Evolutionary conservation across 306 rosid genomes (phyloP), one percentile per base, ranked within the genome.

Genomic region (Cicer pinnatifidum): DNA sequence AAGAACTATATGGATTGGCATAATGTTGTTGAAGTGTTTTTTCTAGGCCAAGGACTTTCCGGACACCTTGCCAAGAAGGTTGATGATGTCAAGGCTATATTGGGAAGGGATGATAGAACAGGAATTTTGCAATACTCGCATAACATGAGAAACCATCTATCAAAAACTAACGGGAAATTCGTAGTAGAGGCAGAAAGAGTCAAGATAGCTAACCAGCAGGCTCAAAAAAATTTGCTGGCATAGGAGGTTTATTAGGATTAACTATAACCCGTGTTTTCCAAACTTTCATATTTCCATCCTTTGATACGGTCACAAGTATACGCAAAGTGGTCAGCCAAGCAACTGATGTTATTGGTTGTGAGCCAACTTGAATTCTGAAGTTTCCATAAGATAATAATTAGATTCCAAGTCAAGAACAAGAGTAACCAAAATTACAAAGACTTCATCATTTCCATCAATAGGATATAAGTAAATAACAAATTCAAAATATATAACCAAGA

Each of bases 351-450:
- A 95, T 83, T 76, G 99, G 97, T 76, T 95, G 99, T 74, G 95
- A 88, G 61, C 99, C 92, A 82, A 90, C 99, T 85, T 95, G 99
- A 20, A 71, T 95, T 78, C 99, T 95, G 97, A 83, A 86, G 81
- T 85, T 75, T 45, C 77, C 87, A 66, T 53, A 59, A 58, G 50
- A 78, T 60, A 80, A 73, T 41, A 13, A 64, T 78, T 72, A 80
- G 73, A 78, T 63, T 69, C 41, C 68, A 65, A 81, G 72, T 13
- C 43, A 54, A 67, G 59, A 80, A 61, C 38, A 78, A 63, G 47
- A 47, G 48, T 46, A 67, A 71, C 71, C 59, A 60, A 64, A 40
- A 80, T 67, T 68, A 65, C 68, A 53, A 72, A 44, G 43, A 53
- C 46, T 46, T 56, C 15, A 75, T 39, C 37, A 83, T 70, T 64